Evolutionary conservation across 192 early-diverging fungal species (phyloP).

Genomic region (Rhizoclosmatium globosum): DNA sequence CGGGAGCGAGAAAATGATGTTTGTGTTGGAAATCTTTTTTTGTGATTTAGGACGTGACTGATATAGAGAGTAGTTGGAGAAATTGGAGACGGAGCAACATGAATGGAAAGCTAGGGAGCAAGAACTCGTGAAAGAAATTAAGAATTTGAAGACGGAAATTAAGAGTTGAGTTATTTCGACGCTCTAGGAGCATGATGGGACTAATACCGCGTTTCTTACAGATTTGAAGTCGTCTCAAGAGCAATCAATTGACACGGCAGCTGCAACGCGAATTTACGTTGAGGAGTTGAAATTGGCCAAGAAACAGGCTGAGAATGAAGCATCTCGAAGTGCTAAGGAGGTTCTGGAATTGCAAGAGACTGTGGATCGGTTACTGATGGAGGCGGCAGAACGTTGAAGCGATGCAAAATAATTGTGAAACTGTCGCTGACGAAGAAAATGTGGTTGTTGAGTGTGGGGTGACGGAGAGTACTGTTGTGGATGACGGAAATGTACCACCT

Average conservation of each 20-base stretch:
- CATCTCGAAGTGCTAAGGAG: neutral
- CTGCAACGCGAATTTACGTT: neutral
- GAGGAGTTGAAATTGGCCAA: neutral
- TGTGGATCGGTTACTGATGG: neutral
- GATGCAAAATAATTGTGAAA: too few relatives aligned
- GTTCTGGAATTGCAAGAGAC: neutral
- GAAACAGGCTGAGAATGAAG: neutral
- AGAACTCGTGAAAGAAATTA: neutral
- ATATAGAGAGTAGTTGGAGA: too few relatives aligned
- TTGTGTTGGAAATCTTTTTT: neutral
- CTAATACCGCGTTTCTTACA: neutral
- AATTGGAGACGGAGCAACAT: too few relatives aligned
- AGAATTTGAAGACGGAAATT: neutral
- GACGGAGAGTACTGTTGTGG: too few relatives aligned
- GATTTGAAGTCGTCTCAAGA: neutral
- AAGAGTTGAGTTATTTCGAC: too few relatives aligned
- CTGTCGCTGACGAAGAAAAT: too few relatives aligned
- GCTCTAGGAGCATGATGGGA: too few relatives aligned
- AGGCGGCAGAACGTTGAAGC: too few relatives aligned
- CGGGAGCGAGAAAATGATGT: conserved; percentile 1
- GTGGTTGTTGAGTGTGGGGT: too few relatives aligned
- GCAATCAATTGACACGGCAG: neutral
- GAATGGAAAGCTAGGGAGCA: neutral
- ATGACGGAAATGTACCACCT: neutral
- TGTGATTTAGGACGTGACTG: neutral